A percentile compares a stretch with the other conserved stretches of the same genome.
phyloP scores from a whole-genome alignment of 2,329 filamentous ascomycete genomes.

The Cladobotryum protrusum region DNA sequence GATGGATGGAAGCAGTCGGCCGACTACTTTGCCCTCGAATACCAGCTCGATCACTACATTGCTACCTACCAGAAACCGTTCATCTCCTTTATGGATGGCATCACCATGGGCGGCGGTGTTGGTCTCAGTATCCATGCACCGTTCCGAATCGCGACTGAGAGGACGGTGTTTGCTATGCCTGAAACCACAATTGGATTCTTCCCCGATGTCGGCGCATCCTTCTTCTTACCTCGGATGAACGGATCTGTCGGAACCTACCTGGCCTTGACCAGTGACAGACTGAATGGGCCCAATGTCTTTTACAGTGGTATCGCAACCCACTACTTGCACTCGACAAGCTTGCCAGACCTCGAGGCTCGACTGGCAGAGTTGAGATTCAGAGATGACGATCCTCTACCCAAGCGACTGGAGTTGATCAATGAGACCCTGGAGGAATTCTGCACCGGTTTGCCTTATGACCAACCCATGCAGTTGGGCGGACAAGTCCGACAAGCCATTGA shows the following conservation, averaged over 20 bases:
- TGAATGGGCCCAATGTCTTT: constrained; percentile 79
- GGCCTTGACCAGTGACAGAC: constrained; percentile 77
- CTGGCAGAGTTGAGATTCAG: constrained; percentile 84
- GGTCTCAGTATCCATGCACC: constrained; percentile 92
- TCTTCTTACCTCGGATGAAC: constrained; percentile 88
- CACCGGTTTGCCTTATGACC: constrained; percentile 73
- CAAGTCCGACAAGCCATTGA: constrained; percentile 75
- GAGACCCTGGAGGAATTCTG: constrained; percentile 86
- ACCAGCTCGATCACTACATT: constrained; percentile 91
- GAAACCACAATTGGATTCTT: constrained; percentile 99
- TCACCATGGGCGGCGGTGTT: constrained; percentile 97
- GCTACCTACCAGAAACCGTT: constrained; percentile 91
- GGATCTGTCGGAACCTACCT: constrained; percentile 86
- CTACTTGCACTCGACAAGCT: constrained; percentile 85
- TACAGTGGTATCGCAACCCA: constrained; percentile 92
- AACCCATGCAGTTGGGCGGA: constrained; percentile 62
- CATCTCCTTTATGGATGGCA: constrained; percentile 92
- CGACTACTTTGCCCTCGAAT: constrained; percentile 91
- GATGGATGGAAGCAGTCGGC: constrained; percentile 69
- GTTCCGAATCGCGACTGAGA: constrained; percentile 93
- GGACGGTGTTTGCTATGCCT: constrained; percentile 95
- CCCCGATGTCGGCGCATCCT: constrained; percentile 93
- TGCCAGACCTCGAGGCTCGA: constrained; percentile 74
- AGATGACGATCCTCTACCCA: constrained; percentile 60
- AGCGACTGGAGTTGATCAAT: constrained; percentile 69